Evolutionary conservation across 129 eudicot genomes (phyloP).

Genomic region (Flaveria ramosissima): DNA sequence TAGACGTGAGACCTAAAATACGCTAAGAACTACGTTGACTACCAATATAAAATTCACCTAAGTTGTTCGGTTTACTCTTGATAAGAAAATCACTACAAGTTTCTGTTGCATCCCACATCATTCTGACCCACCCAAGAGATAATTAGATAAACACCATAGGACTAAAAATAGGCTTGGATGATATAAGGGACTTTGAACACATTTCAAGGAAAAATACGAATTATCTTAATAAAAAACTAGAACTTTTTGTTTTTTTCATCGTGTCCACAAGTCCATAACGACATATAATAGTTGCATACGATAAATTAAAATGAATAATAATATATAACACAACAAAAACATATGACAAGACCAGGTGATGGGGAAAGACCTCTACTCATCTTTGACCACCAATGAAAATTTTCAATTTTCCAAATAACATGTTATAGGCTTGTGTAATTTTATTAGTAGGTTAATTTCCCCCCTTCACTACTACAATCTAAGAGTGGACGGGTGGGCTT

Average conservation of each 20-base stretch:
- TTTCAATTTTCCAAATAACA: not conserved
- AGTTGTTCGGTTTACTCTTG: not conserved
- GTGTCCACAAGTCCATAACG: not conserved
- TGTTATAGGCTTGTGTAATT: not conserved
- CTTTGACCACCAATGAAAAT: not conserved
- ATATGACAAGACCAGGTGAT: not conserved
- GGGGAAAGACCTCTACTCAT: not conserved
- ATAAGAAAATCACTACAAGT: not conserved
- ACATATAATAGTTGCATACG: not conserved
- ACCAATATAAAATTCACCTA: not conserved
- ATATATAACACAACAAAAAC: too few relatives aligned
- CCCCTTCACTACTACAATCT: too few relatives aligned
- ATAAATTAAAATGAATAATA: not conserved
- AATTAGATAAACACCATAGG: not conserved
- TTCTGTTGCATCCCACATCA: not conserved
- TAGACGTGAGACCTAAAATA: too few relatives aligned
- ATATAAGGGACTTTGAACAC: not conserved
- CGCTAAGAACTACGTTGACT: too few relatives aligned
- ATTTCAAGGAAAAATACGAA: not conserved
- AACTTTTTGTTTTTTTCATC: not conserved
- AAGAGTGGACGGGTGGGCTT: too few relatives aligned
- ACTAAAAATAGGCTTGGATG: slow-evolving; percentile 3
- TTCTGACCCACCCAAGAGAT: not conserved
- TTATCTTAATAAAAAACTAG: not conserved
- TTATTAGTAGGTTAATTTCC: not conserved